Percentiles rank a stretch among this genome's conserved stretches.
phyloP scores from a whole-genome alignment of 2,329 filamentous ascomycete genomes.

The Meredithiella fracta region DNA sequence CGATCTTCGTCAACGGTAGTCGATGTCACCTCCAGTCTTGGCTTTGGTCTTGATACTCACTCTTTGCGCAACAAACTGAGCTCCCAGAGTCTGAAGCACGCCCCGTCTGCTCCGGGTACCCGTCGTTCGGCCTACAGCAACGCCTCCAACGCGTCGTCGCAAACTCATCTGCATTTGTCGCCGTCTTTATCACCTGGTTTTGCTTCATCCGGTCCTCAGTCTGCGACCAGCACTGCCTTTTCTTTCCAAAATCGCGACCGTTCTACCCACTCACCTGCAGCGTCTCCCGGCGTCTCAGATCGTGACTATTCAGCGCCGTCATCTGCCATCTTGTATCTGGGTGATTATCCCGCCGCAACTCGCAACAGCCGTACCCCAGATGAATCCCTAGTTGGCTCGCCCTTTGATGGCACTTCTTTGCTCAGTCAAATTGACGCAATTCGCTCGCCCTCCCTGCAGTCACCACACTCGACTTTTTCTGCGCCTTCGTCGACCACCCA shows the following conservation, averaged over 20 bases:
- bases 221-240: constrained; percentile 16
- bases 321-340: constrained; percentile 10
- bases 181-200: constrained; percentile 16
- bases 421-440: constrained; percentile 10
- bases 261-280: constrained; percentile 6
- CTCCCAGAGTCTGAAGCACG: constrained; percentile 44
- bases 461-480: not conserved
- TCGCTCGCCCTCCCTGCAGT: constrained; percentile 2
- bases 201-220: constrained; percentile 18
- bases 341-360: constrained; percentile 1
- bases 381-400: constrained; percentile 8
- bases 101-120: constrained; percentile 37
- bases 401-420: constrained; percentile 8
- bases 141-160: constrained; percentile 25
- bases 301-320: constrained; percentile 13
- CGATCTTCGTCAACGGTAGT: constrained; percentile 13
- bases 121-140: constrained; percentile 13
- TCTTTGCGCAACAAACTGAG: constrained; percentile 46
- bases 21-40: constrained; percentile 32
- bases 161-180: constrained; percentile 9
- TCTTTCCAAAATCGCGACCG: constrained; percentile 13
- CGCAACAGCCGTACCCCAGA: constrained; percentile 3
- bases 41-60: constrained; percentile 36
- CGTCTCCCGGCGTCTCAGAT: constrained; percentile 11
- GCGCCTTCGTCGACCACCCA: not conserved